Conservation (phyloP, 148 eudicot species). For the Chenopodium suecicum region DNA sequence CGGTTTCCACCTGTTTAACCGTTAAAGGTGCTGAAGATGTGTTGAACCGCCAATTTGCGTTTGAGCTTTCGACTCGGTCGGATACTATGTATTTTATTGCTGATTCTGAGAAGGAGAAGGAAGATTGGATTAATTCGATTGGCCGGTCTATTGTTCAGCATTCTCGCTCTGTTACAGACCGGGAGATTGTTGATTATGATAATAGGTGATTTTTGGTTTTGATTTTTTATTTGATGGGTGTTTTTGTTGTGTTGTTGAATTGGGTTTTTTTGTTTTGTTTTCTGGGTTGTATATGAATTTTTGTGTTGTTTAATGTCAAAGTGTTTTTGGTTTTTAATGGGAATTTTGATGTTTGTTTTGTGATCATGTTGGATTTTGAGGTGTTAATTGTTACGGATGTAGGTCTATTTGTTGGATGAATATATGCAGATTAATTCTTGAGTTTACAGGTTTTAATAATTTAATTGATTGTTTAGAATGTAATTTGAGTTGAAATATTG, state of each 20-base stretch:
- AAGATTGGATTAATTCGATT: slow-evolving; percentile 90
- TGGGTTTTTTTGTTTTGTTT: background rate
- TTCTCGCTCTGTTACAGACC: slow-evolving; percentile 72
- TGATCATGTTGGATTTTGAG: background rate
- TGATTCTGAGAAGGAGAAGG: slow-evolving; percentile 90
- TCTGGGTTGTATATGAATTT: slow-evolving; percentile 15
- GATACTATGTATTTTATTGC: slow-evolving; percentile 92
- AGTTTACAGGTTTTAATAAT: no score
- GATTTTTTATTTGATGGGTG: background rate
- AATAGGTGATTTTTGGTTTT: slow-evolving; percentile 1
- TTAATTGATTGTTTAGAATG: no score
- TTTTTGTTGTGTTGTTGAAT: slow-evolving; percentile 8
- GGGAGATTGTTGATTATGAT: slow-evolving; percentile 65
- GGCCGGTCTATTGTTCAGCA: slow-evolving; percentile 86
- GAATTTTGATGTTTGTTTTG: background rate
- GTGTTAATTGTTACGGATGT: no score
- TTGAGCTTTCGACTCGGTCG: slow-evolving; percentile 66
- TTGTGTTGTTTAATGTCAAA: background rate
- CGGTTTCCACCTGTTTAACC: slow-evolving; percentile 67
- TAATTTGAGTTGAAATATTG: no score
- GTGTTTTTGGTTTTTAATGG: background rate
- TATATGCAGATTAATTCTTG: no score
- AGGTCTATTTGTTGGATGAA: no score
- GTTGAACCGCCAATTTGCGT: slow-evolving; percentile 60
- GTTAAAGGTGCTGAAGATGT: slow-evolving; percentile 93